Base-by-base conservation (phyloP, 805 yeast species). In the Yarrowia sp. region DNA sequence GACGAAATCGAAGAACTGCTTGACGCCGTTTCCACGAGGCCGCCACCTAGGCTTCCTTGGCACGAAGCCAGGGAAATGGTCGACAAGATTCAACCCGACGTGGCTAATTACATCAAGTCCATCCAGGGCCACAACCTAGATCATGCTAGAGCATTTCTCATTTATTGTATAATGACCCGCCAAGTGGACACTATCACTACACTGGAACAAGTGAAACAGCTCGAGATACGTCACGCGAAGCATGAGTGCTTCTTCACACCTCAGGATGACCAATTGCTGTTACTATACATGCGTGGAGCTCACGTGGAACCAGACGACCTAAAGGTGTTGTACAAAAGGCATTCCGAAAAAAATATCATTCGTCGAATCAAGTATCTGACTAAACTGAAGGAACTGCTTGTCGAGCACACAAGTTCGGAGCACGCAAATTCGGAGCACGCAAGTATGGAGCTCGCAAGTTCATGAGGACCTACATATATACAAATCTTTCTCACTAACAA, bases 61-160 rank as follows among this genome's bases (percentile, higher is more conserved):
- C n/a, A 42, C 1, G 56, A 52, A 5, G 56, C 56, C 2, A 5
- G 5, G 8, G 42, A 19, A 19, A 19, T 19, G 19, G 19, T 19
- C 19, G 19, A 19, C 19, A 19, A 19, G 19, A 19, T 52, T n/a
- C 56, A 36, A 10, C 42, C 56, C 22, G 56, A 41, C 9, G 42
- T 52, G 5, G 32, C 3, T 16, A n/a, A 10, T 5, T 52, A 10
- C 26, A 5, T 52, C 4, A 26, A 11, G 26, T 52, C 42, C 5
- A 52, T 52, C 9, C 56, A 52, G 8, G 56, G 42, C 42, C 56
- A 52, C 9, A 32, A 52, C n/a, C 42, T 42, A n/a, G 26, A 36
- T 10, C 32, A 36, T 3, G 56, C 26, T 1, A 35, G 36, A 15
- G 42, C 56, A 1, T 52, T 52, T 36, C 26, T 52, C 5, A 26